phyloP scores from a whole-genome alignment of 1,284 basidiomycete species.

The Heterobasidion parviporum region DNA sequence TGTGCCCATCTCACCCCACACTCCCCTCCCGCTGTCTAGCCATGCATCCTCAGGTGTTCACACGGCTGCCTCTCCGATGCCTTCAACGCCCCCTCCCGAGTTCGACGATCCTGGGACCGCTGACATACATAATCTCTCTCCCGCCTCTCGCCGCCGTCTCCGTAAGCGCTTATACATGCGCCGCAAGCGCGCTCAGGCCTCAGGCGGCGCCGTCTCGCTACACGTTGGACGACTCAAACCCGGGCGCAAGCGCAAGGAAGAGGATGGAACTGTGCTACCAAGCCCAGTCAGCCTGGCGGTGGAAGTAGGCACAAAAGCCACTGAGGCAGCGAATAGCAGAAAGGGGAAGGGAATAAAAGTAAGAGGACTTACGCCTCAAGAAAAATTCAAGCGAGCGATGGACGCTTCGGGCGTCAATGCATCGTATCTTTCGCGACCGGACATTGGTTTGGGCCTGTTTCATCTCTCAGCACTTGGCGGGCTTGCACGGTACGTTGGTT shows the following conservation, averaged over 20 bases:
- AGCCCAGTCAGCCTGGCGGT: neutral
- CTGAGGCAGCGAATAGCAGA: constrained; percentile 6
- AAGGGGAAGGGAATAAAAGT: constrained; percentile 17
- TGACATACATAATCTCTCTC: constrained; percentile 28
- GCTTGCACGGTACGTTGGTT: constrained; percentile 29
- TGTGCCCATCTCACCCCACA: no score
- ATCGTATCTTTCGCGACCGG: constrained; percentile 23
- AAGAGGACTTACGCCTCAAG: constrained; percentile 28
- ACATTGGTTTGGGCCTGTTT: constrained; percentile 40
- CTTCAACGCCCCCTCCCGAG: neutral
- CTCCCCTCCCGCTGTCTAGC: no score
- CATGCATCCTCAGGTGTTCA: neutral
- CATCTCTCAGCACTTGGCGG: constrained; percentile 32
- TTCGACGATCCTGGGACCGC: neutral
- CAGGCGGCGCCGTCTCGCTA: constrained; percentile 27
- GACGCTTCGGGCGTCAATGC: constrained; percentile 32
- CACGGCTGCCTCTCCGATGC: neutral
- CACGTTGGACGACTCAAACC: constrained; percentile 31
- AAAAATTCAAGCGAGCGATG: constrained; percentile 36
- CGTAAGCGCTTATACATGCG: constrained; percentile 67
- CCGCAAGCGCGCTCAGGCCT: constrained; percentile 47
- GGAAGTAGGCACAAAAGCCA: neutral
- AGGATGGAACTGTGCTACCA: neutral
- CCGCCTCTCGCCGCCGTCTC: constrained; percentile 44
- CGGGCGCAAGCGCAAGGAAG: constrained; percentile 30